Base-by-base conservation (phyloP, 306 rosid genomes). In the Cajanus cajan region DNA sequence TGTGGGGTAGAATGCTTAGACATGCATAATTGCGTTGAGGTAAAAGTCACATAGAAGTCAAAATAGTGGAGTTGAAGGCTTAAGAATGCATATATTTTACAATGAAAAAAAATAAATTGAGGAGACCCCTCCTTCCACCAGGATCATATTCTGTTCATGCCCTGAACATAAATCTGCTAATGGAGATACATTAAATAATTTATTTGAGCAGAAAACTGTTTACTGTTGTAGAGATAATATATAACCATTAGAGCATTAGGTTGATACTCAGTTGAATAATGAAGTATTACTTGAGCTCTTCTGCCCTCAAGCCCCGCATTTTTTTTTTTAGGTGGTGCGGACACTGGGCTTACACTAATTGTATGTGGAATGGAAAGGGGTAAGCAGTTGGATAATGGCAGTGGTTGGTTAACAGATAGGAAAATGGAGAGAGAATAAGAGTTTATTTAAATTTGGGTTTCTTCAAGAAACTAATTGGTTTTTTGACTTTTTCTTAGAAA, bases 201-300 rank as follows among this genome's bases (percentile, higher is more conserved):
- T 50, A 34, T 15, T 9, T 63, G 55, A 13, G 59, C 18, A 18
- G 34, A 43, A 45, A 67, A 61, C 21, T 34, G 18, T 61, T 73
- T 11, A 28, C 21, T 48, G 59, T 25, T 7, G 47, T 48, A 4
- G 47, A 25, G 8, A 21, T 24, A 48, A 16, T 21, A 19, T 11
- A 47, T 8, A 47, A n/a, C 79, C 45, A 48, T 48, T 48, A 57
- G 41, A 51, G 44, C 28, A 18, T 54, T 40, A 41, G 75, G 25
- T 28, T 65, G 6, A 79, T 57, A 57, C 37, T 64, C 64, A 68
- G 40, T 61, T 61, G 68, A 14, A 61, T 61, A 52, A 73, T 80
- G 74, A 65, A 34, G 40, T 31, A 43, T 54, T 47, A 5, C 68
- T 40, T 72, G 55, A 64, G 51, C 64, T 36, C 31, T 63, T 12